Evolutionary conservation across 208 protist genomes (phyloP).

Genomic region (Leishmania major): DNA sequence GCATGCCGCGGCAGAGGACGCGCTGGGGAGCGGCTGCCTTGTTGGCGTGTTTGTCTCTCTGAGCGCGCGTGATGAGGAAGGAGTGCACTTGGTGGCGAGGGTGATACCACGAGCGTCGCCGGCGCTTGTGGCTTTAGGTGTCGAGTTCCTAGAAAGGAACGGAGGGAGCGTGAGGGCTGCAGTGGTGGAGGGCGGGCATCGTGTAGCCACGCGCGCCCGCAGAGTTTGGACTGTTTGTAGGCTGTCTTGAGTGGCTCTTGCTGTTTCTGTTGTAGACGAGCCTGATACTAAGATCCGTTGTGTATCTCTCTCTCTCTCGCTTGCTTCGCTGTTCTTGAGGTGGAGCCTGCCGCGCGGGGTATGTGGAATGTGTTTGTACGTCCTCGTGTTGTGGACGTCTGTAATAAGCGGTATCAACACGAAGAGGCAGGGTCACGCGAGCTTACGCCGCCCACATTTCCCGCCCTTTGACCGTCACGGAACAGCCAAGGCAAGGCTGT

Average conservation of each 20-base stretch:
- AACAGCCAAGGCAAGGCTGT: background rate
- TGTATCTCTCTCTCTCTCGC: background rate
- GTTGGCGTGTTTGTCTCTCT: background rate
- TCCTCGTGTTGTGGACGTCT: background rate
- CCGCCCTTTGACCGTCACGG: too few relatives aligned
- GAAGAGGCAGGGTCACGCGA: background rate
- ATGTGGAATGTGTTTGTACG: slow-evolving; percentile 1
- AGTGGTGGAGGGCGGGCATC: background rate
- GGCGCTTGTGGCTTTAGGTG: background rate
- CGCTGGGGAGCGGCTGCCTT: background rate
- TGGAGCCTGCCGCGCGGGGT: too few relatives aligned
- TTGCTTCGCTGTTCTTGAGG: background rate
- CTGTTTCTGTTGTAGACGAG: background rate
- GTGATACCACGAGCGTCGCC: too few relatives aligned
- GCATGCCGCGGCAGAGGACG: background rate
- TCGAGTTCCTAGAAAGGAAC: background rate
- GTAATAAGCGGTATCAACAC: background rate
- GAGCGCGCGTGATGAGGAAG: background rate
- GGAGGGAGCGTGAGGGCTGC: background rate
- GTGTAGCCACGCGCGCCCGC: background rate
- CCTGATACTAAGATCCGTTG: background rate
- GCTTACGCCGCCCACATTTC: background rate
- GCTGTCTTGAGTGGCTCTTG: background rate
- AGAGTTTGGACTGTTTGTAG: background rate
- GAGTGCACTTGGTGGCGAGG: background rate